Conservation (phyloP, 805 yeast genomes). For the Metschnikowia corniflorae region DNA sequence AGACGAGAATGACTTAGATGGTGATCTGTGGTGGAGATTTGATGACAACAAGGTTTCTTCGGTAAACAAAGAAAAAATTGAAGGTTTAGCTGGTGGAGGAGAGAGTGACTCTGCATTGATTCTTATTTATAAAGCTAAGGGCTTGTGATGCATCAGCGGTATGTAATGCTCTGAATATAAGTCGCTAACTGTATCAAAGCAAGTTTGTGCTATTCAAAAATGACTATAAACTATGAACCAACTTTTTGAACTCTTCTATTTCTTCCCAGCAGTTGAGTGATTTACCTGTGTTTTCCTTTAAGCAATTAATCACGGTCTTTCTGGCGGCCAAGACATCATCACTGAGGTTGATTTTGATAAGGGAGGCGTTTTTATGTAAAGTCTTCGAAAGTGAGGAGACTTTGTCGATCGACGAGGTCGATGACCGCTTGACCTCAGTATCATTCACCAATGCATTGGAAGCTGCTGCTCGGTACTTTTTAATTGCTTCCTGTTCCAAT, state of each 20-base stretch:
- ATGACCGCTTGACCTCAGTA: conserved; percentile 31
- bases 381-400: conserved; percentile 31
- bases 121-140: conserved; percentile 79
- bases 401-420: conserved; percentile 39
- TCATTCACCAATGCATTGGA: conserved; percentile 38
- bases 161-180: neutral
- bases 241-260: conserved; percentile 62
- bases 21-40: conserved; percentile 88
- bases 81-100: conserved; percentile 91
- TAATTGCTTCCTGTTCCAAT: conserved; percentile 51
- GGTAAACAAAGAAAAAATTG: conserved; percentile 80
- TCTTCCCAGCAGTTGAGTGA: conserved; percentile 82
- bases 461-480: conserved; percentile 49
- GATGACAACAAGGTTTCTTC: conserved; percentile 85
- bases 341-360: conserved; percentile 29
- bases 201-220: neutral
- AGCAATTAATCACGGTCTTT: conserved; percentile 52
- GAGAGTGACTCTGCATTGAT: conserved; percentile 95
- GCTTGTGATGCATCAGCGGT: conserved; percentile 37
- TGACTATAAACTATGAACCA: conserved; percentile 45
- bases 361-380: conserved; percentile 33
- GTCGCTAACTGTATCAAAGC: neutral
- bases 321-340: conserved; percentile 47
- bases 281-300: conserved; percentile 57
- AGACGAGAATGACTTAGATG: conserved; percentile 60